A percentile compares a stretch with the other conserved stretches of the same genome.
These are phyloP conservation scores for Heterobasidion irregulare DNA, from an alignment of 1,284 basidiomycete species.

Conservation along the genomic window DNA sequence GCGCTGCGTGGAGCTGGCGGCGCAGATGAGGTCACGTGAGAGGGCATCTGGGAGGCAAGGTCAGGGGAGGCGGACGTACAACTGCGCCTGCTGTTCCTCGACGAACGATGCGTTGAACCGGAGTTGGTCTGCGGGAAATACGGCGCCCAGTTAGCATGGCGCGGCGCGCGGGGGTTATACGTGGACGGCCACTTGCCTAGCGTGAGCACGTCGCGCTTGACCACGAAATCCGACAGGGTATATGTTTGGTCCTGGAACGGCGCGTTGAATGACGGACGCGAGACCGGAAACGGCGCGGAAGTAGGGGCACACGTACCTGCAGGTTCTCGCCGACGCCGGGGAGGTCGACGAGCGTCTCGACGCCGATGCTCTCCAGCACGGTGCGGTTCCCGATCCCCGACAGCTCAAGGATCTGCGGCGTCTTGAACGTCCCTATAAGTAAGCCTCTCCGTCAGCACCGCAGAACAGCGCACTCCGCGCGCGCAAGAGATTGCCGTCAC, in stretches of 20 bases:
- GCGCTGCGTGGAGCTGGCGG: slow-evolving; percentile 1
- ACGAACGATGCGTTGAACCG: slow-evolving; percentile 9
- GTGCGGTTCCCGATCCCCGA: neutral
- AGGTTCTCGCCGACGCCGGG: slow-evolving; percentile 27
- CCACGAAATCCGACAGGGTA: slow-evolving; percentile 8
- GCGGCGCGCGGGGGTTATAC: no score
- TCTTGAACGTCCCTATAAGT: slow-evolving; percentile 20
- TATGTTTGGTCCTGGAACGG: slow-evolving; percentile 10
- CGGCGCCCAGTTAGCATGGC: neutral
- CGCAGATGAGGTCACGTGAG: no score
- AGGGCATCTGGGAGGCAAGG: no score
- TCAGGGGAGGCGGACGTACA: slow-evolving; percentile 4
- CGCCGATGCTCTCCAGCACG: neutral
- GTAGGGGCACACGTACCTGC: slow-evolving; percentile 1
- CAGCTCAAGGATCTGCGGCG: slow-evolving; percentile 6
- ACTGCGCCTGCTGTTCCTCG: slow-evolving; percentile 4
- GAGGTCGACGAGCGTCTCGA: neutral
- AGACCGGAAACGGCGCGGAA: neutral
- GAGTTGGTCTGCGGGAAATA: slow-evolving; percentile 6
- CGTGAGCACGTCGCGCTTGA: slow-evolving; percentile 7
- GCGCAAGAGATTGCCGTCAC: neutral
- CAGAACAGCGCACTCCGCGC: no score
- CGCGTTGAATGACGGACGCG: neutral
- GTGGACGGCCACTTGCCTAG: slow-evolving; percentile 5
- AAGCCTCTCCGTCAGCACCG: neutral